phyloP scores from a whole-genome alignment of 345 rosid genomes.

The Mercurialis annua region DNA sequence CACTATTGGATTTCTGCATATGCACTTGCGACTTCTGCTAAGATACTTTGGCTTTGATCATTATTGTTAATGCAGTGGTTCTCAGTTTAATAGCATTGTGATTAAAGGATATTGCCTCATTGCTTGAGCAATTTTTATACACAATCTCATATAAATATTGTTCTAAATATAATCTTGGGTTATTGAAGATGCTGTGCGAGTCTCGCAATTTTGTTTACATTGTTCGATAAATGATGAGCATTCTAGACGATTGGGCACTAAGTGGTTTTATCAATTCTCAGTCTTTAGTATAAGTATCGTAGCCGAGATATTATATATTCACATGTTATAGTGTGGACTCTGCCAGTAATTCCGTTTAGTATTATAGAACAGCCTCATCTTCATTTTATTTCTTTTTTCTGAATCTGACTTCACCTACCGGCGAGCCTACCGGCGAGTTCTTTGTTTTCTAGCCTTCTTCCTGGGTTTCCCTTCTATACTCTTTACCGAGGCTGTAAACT shows the following conservation, averaged over 20 bases:
- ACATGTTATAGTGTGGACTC: too few species aligned
- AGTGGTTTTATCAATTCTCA: not conserved
- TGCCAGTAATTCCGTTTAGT: not conserved
- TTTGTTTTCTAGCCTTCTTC: not conserved
- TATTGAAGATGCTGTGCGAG: not conserved
- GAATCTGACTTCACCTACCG: not conserved
- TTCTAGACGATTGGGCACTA: not conserved
- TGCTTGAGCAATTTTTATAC: not conserved
- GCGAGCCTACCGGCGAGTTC: not conserved
- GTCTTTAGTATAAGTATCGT: not conserved
- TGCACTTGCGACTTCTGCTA: not conserved
- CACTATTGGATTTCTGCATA: not conserved
- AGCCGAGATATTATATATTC: not conserved
- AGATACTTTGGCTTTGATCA: slow-evolving; percentile 10
- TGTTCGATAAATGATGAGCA: not conserved
- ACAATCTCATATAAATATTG: not conserved
- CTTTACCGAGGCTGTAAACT: not conserved
- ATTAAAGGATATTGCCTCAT: slow-evolving; percentile 4
- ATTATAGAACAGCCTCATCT: not conserved
- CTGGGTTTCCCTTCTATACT: not conserved
- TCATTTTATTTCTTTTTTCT: not conserved
- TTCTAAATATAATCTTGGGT: not conserved
- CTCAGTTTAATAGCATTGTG: not conserved
- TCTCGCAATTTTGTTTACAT: not conserved
- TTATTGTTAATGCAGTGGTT: not conserved